Evolutionary conservation across 345 rosid species (phyloP).

Genomic region (Microcos paniculata): DNA sequence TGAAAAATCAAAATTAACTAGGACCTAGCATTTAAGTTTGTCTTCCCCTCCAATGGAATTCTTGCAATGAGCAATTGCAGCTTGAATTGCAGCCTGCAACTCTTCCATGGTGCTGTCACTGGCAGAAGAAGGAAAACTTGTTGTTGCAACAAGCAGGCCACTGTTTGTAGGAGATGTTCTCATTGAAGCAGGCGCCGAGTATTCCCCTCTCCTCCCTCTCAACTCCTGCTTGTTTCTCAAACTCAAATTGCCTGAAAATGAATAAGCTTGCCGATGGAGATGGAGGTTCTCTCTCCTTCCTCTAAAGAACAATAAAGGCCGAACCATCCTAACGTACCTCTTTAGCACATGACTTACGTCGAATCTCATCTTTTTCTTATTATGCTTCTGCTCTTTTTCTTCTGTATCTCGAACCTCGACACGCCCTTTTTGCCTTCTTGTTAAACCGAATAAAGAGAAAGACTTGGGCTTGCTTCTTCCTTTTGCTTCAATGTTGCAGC

Average conservation of each 20-base stretch:
- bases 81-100: constrained; percentile 94
- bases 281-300: constrained; percentile 47
- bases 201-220: constrained; percentile 52
- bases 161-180: constrained; percentile 84
- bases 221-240: constrained; percentile 38
- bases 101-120: constrained; percentile 91
- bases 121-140: constrained; percentile 42
- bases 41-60: constrained; percentile 63
- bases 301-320: constrained; percentile 52
- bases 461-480: constrained; percentile 55
- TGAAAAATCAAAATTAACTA: background rate
- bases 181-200: constrained; percentile 92
- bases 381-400: constrained; percentile 31
- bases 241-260: constrained; percentile 51
- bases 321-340: constrained; percentile 54
- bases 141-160: constrained; percentile 58
- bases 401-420: constrained; percentile 44
- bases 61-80: constrained; percentile 98
- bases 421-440: constrained; percentile 50
- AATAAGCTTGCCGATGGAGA: constrained; percentile 40
- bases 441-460: constrained; percentile 66
- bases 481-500: constrained; percentile 19
- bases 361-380: constrained; percentile 52
- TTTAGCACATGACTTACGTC: constrained; percentile 60
- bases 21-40: constrained; percentile 23